phyloP scores from a whole-genome alignment of 177 flowering plant species.

The Vitis hybrid region DNA sequence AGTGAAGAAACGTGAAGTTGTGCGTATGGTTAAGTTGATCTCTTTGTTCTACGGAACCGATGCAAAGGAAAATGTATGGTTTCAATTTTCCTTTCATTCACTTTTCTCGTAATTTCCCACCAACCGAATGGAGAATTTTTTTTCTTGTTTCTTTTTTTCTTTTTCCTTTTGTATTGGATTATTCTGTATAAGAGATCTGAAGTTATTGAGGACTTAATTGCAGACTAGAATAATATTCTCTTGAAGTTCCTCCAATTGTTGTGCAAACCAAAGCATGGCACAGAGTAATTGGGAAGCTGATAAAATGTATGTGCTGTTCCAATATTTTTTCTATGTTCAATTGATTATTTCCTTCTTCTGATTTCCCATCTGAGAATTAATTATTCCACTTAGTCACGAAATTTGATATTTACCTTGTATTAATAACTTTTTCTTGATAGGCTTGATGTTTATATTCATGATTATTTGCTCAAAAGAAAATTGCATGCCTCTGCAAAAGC shows the following conservation, averaged over 20 bases:
- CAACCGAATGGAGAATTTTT: neutral
- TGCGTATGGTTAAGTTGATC: neutral
- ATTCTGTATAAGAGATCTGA: neutral
- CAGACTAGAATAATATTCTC: slow-evolving; percentile 13
- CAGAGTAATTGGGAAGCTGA: slow-evolving; percentile 51
- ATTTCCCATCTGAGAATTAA: neutral
- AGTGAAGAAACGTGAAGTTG: neutral
- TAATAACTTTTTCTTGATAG: slow-evolving; percentile 27
- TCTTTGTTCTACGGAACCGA: no score
- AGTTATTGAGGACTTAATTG: neutral
- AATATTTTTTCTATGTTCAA: neutral
- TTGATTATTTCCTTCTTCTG: neutral
- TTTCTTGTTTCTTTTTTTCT: neutral
- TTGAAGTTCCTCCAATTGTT: slow-evolving; percentile 8
- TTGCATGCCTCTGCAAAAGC: slow-evolving; percentile 87
- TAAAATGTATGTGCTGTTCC: slow-evolving; percentile 31
- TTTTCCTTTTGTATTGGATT: neutral
- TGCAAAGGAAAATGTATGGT: no score
- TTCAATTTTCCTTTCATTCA: no score
- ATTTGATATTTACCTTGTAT: neutral
- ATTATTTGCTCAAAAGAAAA: slow-evolving; percentile 83
- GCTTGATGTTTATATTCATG: slow-evolving; percentile 96
- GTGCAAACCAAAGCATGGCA: slow-evolving; percentile 19
- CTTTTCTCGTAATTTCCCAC: no score
- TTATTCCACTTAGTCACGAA: neutral